These are phyloP conservation scores for Diaporthe capsici DNA, from an alignment of 2,329 filamentous ascomycete genomes.

Conservation along the genomic window DNA sequence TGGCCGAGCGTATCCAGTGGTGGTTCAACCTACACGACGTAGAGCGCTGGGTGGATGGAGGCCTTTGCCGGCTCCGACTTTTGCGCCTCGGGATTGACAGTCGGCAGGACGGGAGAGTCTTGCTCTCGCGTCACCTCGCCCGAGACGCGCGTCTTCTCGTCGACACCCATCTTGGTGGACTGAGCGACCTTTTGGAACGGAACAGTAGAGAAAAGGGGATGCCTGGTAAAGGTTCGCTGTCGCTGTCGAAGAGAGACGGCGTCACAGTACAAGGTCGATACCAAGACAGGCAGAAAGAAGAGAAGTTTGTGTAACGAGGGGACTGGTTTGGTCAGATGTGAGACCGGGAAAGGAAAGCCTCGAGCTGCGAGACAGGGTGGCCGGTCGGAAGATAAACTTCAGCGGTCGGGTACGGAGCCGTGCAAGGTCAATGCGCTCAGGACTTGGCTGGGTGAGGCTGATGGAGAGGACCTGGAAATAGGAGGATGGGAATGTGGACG, in stretches of 20 bases:
- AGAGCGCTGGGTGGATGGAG: constrained; percentile 84
- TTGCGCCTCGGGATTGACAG: constrained; percentile 81
- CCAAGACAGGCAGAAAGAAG: constrained; percentile 17
- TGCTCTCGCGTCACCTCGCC: constrained; percentile 79
- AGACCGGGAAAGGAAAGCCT: constrained; percentile 5
- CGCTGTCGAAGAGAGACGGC: constrained; percentile 1
- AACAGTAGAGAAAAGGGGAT: constrained; percentile 6
- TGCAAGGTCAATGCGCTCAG: constrained; percentile 31
- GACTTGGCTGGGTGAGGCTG: background rate
- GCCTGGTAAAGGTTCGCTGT: constrained; percentile 25
- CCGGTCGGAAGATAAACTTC: constrained; percentile 30
- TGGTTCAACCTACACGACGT: constrained; percentile 74
- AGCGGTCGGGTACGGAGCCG: constrained; percentile 13
- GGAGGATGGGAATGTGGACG: constrained; percentile 27
- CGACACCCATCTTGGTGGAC: constrained; percentile 68
- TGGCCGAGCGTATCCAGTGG: background rate
- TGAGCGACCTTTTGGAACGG: constrained; percentile 4
- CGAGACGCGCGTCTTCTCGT: constrained; percentile 88
- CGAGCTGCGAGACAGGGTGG: constrained; percentile 25
- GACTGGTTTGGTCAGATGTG: constrained; percentile 33
- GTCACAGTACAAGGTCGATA: constrained; percentile 17
- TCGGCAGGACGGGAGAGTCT: constrained; percentile 78
- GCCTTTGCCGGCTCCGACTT: constrained; percentile 77
- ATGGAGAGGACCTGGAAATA: constrained; percentile 9
- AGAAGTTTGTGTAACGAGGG: constrained; percentile 40